Evolutionary conservation across 2,329 filamentous ascomycete species (phyloP).

Genomic region (Monilinia vaccinii-corymbosi): DNA sequence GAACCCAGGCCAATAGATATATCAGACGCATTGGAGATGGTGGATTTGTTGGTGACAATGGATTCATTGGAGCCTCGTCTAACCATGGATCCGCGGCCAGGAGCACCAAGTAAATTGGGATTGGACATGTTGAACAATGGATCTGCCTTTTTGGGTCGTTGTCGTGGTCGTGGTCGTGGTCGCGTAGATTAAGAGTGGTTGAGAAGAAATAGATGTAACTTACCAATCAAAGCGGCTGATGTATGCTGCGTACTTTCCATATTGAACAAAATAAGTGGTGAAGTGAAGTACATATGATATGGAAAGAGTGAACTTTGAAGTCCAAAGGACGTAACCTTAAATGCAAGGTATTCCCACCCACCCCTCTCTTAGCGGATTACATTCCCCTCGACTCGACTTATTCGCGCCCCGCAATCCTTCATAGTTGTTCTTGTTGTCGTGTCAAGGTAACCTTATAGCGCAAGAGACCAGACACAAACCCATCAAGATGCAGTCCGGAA

Average conservation of each 20-base stretch:
- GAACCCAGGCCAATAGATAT: not conserved
- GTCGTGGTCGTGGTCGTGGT: not conserved
- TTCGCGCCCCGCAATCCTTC: conserved; percentile 6
- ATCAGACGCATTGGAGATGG: too few relatives aligned
- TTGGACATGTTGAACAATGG: not conserved
- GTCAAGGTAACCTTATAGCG: not conserved
- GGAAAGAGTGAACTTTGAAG: conserved; percentile 1
- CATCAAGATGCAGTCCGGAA: conserved; percentile 65
- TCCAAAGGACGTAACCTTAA: not conserved
- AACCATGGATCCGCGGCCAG: too few relatives aligned
- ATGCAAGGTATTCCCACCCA: not conserved
- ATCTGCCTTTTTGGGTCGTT: not conserved
- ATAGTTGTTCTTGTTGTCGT: conserved; percentile 9
- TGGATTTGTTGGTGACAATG: not conserved
- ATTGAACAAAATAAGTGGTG: not conserved
- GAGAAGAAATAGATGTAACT: conserved; percentile 11
- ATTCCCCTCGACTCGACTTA: not conserved
- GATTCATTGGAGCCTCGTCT: not conserved
- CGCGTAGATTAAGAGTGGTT: not conserved
- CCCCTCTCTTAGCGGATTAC: not conserved
- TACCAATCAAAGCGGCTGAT: conserved; percentile 25
- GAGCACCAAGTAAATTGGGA: not conserved
- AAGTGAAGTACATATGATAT: not conserved
- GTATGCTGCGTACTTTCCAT: conserved; percentile 26
- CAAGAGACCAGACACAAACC: conserved; percentile 2